phyloP scores from a whole-genome alignment of 2,329 filamentous ascomycete genomes.

The Diplodia sapinea region DNA sequence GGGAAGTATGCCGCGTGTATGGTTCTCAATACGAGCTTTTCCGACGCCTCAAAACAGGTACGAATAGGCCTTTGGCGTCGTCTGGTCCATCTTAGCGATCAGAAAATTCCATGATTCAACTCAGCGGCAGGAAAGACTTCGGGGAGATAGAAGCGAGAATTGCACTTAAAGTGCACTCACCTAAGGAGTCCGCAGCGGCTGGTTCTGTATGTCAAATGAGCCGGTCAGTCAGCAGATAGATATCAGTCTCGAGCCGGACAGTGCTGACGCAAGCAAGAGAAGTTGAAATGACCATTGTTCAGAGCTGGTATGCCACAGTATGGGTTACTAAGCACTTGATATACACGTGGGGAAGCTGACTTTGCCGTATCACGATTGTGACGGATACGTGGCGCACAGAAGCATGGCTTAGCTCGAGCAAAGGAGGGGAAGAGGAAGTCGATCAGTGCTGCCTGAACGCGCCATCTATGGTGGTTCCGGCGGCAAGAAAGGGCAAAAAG shows the following conservation, averaged over 20 bases:
- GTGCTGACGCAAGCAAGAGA: background rate
- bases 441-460: background rate
- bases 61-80: background rate
- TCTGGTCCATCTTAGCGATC: background rate
- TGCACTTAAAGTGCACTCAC: background rate
- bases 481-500: slow-evolving; percentile 4
- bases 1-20: background rate
- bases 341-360: background rate
- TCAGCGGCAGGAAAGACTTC: background rate
- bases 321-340: background rate
- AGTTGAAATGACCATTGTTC: background rate
- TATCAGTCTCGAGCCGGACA: background rate
- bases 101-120: background rate
- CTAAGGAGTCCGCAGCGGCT: background rate
- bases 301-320: background rate
- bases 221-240: background rate
- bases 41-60: background rate
- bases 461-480: background rate
- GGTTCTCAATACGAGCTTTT: background rate
- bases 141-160: no score
- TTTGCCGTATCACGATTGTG: background rate
- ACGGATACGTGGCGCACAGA: background rate
- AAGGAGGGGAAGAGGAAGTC: background rate
- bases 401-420: background rate
- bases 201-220: background rate